phyloP scores from a whole-genome alignment of 345 rosid species.

The Bretschneidera sinensis region DNA sequence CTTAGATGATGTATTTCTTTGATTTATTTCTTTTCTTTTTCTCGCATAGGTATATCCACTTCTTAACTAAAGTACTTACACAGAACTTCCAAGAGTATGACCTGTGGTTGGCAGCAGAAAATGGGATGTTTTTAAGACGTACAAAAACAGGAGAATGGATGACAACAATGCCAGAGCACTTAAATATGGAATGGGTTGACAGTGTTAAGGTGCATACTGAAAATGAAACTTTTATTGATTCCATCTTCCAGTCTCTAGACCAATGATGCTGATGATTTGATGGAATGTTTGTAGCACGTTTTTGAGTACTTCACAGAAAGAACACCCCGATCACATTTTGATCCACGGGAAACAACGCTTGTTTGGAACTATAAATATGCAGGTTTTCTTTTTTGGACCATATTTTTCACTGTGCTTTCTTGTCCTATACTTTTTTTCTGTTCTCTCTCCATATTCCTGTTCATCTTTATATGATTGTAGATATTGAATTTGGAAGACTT shows the following conservation, averaged over 20 bases:
- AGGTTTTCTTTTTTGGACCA: constrained; percentile 32
- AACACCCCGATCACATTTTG: constrained; percentile 94
- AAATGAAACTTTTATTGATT: neutral
- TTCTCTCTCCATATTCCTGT: neutral
- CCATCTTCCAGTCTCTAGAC: constrained; percentile 5
- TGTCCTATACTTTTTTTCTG: neutral
- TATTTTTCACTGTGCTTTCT: neutral
- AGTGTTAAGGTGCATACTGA: constrained; percentile 69
- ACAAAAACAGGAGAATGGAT: constrained; percentile 90
- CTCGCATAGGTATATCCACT: constrained; percentile 2
- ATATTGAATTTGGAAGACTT: constrained; percentile 89
- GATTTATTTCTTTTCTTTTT: constrained; percentile 8
- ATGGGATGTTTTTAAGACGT: constrained; percentile 91
- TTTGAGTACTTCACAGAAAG: constrained; percentile 94
- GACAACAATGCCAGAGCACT: constrained; percentile 99
- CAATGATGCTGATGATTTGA: constrained; percentile 19
- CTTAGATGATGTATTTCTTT: constrained; percentile 63
- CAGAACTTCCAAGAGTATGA: constrained; percentile 87
- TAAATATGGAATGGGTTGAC: constrained; percentile 99
- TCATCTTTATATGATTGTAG: constrained; percentile 35
- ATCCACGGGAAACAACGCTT: constrained; percentile 80
- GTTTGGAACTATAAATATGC: constrained; percentile 99
- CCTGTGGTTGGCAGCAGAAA: constrained; percentile 97
- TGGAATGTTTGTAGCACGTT: constrained; percentile 72
- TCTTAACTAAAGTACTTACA: constrained; percentile 10